These are phyloP conservation scores for Colletotrichum endophyticum DNA, from an alignment of 2,329 filamentous ascomycete genomes.

Conservation along the genomic window DNA sequence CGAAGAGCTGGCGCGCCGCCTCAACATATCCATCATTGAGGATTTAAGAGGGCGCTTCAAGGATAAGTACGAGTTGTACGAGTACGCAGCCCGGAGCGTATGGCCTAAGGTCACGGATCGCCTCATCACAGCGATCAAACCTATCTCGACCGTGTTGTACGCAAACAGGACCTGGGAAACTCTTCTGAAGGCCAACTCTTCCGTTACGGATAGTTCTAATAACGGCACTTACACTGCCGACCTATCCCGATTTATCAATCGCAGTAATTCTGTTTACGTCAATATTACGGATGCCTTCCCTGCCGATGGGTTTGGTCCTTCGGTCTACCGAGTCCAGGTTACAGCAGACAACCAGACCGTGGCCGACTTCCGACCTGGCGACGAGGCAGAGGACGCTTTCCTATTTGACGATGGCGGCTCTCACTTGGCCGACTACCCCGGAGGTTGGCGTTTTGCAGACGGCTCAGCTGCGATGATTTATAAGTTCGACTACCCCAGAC, in stretches of 20 bases:
- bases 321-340: neutral
- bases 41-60: neutral
- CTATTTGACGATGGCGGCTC: neutral
- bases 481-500: neutral
- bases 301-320: neutral
- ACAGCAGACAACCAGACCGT: neutral
- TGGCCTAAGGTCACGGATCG: neutral
- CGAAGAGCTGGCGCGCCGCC: neutral
- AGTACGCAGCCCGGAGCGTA: neutral
- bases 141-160: neutral
- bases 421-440: neutral
- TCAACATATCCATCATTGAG: neutral
- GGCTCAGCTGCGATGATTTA: neutral
- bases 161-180: neutral
- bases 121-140: neutral
- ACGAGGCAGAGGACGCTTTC: neutral
- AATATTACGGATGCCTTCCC: neutral
- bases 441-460: slow-evolving; percentile 2
- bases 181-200: neutral
- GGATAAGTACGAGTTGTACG: neutral
- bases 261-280: neutral
- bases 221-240: neutral
- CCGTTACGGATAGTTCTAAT: neutral
- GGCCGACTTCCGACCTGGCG: neutral
- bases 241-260: neutral